A percentile compares a stretch with the other conserved stretches of the same genome.
Evolutionary conservation across 1,284 basidiomycete species (phyloP).

Genomic region (Malassezia slooffiae): DNA sequence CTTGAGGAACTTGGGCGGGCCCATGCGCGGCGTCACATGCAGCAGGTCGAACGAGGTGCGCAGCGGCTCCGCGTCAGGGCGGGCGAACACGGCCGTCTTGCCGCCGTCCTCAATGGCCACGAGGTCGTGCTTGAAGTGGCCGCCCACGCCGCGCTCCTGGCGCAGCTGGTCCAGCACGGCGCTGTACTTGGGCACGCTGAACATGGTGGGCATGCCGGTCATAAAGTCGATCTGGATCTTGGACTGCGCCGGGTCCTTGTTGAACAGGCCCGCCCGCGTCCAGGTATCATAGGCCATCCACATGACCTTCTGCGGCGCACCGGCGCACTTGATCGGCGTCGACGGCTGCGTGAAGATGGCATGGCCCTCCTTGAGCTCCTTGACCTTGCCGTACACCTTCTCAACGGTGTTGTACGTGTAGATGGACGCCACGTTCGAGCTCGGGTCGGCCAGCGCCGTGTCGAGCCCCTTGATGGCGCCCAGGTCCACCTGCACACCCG

Average conservation of each 20-base stretch:
- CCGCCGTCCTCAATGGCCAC: slow-evolving; percentile 55
- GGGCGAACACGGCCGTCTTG: slow-evolving; percentile 65
- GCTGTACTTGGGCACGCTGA: slow-evolving; percentile 71
- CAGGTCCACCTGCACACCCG: slow-evolving; percentile 70
- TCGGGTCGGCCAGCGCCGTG: slow-evolving; percentile 64
- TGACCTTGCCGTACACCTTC: slow-evolving; percentile 31
- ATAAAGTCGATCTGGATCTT: slow-evolving; percentile 63
- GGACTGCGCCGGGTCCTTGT: slow-evolving; percentile 47
- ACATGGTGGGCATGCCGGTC: slow-evolving; percentile 82
- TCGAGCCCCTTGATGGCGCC: slow-evolving; percentile 65
- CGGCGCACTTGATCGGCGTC: slow-evolving; percentile 89
- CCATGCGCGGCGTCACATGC: slow-evolving; percentile 84
- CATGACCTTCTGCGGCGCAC: slow-evolving; percentile 53
- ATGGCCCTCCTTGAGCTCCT: slow-evolving; percentile 63
- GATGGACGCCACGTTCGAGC: slow-evolving; percentile 79
- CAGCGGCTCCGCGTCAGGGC: slow-evolving; percentile 44
- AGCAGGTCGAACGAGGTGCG: slow-evolving; percentile 70
- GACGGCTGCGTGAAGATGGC: slow-evolving; percentile 93
- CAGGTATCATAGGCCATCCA: slow-evolving; percentile 41
- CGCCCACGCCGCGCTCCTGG: slow-evolving; percentile 65
- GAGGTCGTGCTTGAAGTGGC: slow-evolving; percentile 73
- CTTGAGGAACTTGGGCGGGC: slow-evolving; percentile 72
- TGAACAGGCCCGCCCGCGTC: slow-evolving; percentile 28
- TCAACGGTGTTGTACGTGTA: slow-evolving; percentile 53
- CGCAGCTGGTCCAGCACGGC: slow-evolving; percentile 71